Conservation (phyloP, 2,329 filamentous ascomycete genomes). For the Beauveria brongniartii region DNA sequence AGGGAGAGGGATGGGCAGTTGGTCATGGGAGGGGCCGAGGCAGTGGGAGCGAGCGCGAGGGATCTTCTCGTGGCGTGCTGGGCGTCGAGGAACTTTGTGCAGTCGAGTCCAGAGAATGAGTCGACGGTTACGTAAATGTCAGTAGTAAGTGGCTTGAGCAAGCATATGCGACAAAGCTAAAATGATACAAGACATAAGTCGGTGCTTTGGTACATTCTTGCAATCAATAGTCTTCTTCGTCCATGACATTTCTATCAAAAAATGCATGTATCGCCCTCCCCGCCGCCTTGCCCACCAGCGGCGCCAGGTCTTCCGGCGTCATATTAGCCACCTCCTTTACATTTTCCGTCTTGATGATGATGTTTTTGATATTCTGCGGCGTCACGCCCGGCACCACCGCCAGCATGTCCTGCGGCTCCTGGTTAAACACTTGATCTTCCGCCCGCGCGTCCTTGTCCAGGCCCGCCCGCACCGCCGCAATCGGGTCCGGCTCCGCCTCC, state of each 20-base stretch:
- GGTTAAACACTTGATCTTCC: conserved; percentile 68
- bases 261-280: conserved; percentile 72
- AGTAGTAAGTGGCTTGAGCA: too few species aligned
- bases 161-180: too few species aligned
- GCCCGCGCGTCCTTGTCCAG: conserved; percentile 49
- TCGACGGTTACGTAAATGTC: background rate
- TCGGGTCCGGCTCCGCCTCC: conserved; percentile 82
- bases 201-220: background rate
- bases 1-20: background rate
- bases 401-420: conserved; percentile 86
- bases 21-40: background rate
- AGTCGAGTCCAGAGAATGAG: background rate
- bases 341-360: conserved; percentile 67
- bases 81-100: conserved; percentile 4
- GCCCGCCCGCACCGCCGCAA: conserved; percentile 76
- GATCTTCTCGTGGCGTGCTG: conserved; percentile 4
- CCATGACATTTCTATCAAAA: conserved; percentile 60
- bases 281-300: conserved; percentile 68
- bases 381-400: conserved; percentile 76
- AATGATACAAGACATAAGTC: too few species aligned
- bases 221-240: conserved; percentile 31
- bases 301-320: conserved; percentile 61
- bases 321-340: conserved; percentile 82
- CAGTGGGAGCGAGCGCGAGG: background rate
- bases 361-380: conserved; percentile 63